These are phyloP conservation scores for Orbilia brochopaga DNA, from an alignment of 2,329 filamentous ascomycete genomes.

Conservation along the genomic window DNA sequence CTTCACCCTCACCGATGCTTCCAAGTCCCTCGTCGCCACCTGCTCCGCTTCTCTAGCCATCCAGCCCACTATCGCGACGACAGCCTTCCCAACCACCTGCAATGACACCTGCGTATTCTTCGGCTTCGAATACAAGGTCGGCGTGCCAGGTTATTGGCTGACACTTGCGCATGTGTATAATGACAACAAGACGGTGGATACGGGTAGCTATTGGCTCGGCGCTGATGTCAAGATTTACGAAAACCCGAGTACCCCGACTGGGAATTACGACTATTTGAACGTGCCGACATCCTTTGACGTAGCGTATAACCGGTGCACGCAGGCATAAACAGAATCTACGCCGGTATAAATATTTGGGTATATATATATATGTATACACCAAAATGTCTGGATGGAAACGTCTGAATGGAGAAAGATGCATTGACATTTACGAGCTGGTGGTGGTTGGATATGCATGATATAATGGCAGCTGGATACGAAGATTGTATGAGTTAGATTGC, in stretches of 20 bases:
- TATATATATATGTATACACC: too few relatives aligned
- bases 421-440: too few relatives aligned
- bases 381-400: too few relatives aligned
- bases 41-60: slow-evolving; percentile 23
- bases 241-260: slow-evolving; percentile 42
- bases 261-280: slow-evolving; percentile 47
- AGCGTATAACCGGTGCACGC: slow-evolving; percentile 34
- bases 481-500: too few relatives aligned
- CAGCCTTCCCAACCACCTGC: slow-evolving; percentile 32
- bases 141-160: slow-evolving; percentile 28
- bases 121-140: slow-evolving; percentile 23
- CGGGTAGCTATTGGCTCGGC: slow-evolving; percentile 25
- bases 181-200: slow-evolving; percentile 35
- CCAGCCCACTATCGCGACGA: slow-evolving; percentile 30
- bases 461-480: too few relatives aligned
- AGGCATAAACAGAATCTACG: not conserved
- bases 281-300: slow-evolving; percentile 19
- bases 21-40: slow-evolving; percentile 14
- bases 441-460: too few relatives aligned
- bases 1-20: slow-evolving; percentile 19
- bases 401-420: too few relatives aligned
- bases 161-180: slow-evolving; percentile 33
- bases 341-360: too few relatives aligned
- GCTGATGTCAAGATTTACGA: slow-evolving; percentile 23
- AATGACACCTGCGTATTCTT: slow-evolving; percentile 34